phyloP scores from a whole-genome alignment of 2,329 filamentous ascomycete genomes.

The Pezizomycotina sp. region DNA sequence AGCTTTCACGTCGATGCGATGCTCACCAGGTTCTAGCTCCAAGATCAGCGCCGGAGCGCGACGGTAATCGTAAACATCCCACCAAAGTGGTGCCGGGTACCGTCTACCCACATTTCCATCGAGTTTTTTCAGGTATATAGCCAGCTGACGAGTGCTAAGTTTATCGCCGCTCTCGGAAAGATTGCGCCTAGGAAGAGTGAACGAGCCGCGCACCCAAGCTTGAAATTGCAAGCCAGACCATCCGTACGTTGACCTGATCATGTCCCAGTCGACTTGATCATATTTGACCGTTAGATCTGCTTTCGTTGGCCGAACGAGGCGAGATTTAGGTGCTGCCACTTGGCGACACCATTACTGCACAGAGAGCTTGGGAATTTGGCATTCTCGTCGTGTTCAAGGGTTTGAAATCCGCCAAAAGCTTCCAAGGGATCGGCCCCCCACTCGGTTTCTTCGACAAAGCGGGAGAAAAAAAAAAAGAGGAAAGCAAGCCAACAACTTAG shows the following conservation, averaged over 20 bases:
- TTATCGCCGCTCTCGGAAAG: too few relatives aligned
- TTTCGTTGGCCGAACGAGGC: slow-evolving; percentile 26
- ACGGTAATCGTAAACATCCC: slow-evolving; percentile 39
- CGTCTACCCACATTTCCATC: too few relatives aligned
- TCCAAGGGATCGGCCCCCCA: slow-evolving; percentile 45
- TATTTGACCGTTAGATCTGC: slow-evolving; percentile 34
- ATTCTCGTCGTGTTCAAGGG: slow-evolving; percentile 31
- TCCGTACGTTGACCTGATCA: slow-evolving; percentile 39
- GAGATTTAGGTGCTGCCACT: slow-evolving; percentile 33
- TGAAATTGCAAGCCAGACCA: slow-evolving; percentile 45
- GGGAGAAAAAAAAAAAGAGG: neutral
- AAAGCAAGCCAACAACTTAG: too few relatives aligned
- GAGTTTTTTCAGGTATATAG: too few relatives aligned
- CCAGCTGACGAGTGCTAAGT: slow-evolving; percentile 34
- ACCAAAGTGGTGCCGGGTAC: slow-evolving; percentile 40
- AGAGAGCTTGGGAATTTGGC: slow-evolving; percentile 37
- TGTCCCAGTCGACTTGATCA: slow-evolving; percentile 38
- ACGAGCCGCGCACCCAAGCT: slow-evolving; percentile 38
- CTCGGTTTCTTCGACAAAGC: slow-evolving; percentile 33
- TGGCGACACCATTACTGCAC: slow-evolving; percentile 35
- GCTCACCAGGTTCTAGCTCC: slow-evolving; percentile 31
- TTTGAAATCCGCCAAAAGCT: slow-evolving; percentile 36
- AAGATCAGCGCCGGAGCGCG: slow-evolving; percentile 38
- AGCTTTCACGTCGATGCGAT: slow-evolving; percentile 38
- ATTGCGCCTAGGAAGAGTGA: slow-evolving; percentile 20